Base-by-base conservation (phyloP, 2,329 filamentous ascomycete genomes). In the Trichoderma aggressivum region DNA sequence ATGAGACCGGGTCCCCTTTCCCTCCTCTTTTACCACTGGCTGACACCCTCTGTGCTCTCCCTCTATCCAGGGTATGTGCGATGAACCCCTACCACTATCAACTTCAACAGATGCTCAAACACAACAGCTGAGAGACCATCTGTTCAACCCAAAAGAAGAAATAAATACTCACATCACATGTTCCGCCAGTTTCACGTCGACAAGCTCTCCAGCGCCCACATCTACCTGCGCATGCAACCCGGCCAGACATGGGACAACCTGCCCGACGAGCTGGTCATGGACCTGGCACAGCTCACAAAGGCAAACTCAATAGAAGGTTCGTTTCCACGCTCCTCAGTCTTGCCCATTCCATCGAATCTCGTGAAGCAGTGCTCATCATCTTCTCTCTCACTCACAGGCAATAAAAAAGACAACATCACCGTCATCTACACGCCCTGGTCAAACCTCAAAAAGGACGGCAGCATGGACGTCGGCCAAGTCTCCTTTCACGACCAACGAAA, bases 341-440 rank as follows among this genome's bases (percentile, higher is more conserved):
- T n/a, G n/a, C n/a, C n/a, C n/a, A n/a, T n/a, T n/a, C n/a, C n/a
- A n/a, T n/a, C n/a, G n/a, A n/a, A n/a, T n/a, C n/a, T n/a, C n/a
- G n/a, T n/a, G n/a, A n/a, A n/a, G n/a, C n/a, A n/a, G n/a, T n/a
- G n/a, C n/a, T n/a, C n/a, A n/a, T n/a, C n/a, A n/a, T n/a, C 16
- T 43, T 43, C 39, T n/a, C 8, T 32, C 14, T 32, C 26, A n/a
- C 18, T n/a, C 2, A n/a, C 7, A 94, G 92, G 96, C 74, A 99
- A 99, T 85, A 99, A 99, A 83, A 98, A 98, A 82, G 95, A 98
- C 81, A 98, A 98, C 82, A 86, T 99, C 77, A 97, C 94, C 18
- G 82, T 99, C 78, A 97, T 99, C 78, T 99, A 99, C 84, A 99
- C 96, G 5, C 96, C 96, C 7, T 98, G 96, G 94, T 92, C 93